Conservation (phyloP, 768 basidiomycete genomes). For the Pisolithus orientalis region DNA sequence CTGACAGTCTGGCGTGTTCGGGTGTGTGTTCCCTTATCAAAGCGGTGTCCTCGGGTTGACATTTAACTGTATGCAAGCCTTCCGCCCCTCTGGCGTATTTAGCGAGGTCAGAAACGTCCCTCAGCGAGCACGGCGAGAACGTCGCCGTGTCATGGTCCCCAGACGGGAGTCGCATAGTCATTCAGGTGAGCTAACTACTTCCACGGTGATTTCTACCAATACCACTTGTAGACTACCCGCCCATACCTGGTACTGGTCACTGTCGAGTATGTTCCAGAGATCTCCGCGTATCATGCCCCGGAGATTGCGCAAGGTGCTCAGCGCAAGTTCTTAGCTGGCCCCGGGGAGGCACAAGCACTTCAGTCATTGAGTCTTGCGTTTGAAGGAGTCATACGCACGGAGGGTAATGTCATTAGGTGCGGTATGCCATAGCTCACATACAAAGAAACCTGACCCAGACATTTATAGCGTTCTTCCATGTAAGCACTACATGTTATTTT, state of each 20-base stretch:
- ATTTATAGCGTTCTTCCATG: conserved; percentile 65
- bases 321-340: conserved; percentile 67
- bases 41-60: not conserved
- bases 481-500: conserved; percentile 62
- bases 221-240: conserved; percentile 55
- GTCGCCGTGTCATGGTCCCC: conserved; percentile 71
- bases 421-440: conserved; percentile 6
- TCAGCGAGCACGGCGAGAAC: conserved; percentile 83
- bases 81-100: conserved; percentile 67
- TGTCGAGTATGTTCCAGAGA: conserved; percentile 52
- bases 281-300: conserved; percentile 49
- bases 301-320: conserved; percentile 43
- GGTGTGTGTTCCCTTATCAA: conserved; percentile 37
- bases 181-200: conserved; percentile 51
- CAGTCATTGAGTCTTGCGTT: conserved; percentile 65
- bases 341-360: conserved; percentile 72
- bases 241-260: conserved; percentile 75
- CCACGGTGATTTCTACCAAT: conserved; percentile 1
- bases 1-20: conserved; percentile 78
- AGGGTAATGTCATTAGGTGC: conserved; percentile 69
- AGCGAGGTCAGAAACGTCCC: conserved; percentile 67
- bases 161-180: conserved; percentile 71
- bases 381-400: conserved; percentile 76
- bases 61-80: conserved; percentile 40
- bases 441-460: conserved; percentile 1